phyloP scores from a whole-genome alignment of 371 early-diverging fungal genomes.

The Thermomucor indicae-seudaticae region DNA sequence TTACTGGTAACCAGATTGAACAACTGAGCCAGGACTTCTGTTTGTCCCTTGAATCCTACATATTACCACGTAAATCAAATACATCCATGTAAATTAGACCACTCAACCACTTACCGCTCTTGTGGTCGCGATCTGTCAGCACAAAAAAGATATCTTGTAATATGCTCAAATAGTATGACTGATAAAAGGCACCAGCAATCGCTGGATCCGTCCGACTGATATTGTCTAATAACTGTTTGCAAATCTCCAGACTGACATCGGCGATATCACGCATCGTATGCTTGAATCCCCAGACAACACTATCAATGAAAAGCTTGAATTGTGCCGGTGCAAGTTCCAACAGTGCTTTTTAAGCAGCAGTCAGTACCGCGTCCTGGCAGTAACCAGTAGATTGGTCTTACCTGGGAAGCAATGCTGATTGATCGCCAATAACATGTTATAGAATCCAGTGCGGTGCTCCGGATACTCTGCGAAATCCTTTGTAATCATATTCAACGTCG shows the following conservation, averaged over 20 bases:
- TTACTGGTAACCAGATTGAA: conserved; percentile 81
- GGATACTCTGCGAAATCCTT: conserved; percentile 96
- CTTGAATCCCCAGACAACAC: conserved; percentile 98
- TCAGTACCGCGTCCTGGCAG: not conserved
- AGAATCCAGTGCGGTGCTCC: conserved; percentile 94
- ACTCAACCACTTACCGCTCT: conserved; percentile 69
- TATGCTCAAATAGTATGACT: conserved; percentile 81
- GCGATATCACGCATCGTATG: conserved; percentile 98
- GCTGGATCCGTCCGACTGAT: conserved; percentile 64
- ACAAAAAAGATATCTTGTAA: conserved; percentile 96
- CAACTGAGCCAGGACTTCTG: conserved; percentile 83
- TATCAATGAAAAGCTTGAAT: conserved; percentile 88
- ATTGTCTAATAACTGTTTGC: conserved; percentile 83
- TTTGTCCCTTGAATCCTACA: conserved; percentile 81
- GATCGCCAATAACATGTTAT: conserved; percentile 84
- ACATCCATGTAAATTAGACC: not conserved
- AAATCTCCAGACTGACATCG: conserved; percentile 84
- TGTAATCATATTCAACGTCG: conserved; percentile 97
- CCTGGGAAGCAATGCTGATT: conserved; percentile 85
- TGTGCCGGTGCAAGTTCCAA: conserved; percentile 76
- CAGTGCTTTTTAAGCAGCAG: conserved; percentile 53
- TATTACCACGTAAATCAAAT: not conserved
- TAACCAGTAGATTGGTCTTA: conserved; percentile 12
- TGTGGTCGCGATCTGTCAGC: conserved; percentile 95
- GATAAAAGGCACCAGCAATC: conserved; percentile 88